Percentiles rank a stretch among this genome's conserved stretches.
Evolutionary conservation across 306 rosid genomes (phyloP).

Genomic region (Medicago lupulina): DNA sequence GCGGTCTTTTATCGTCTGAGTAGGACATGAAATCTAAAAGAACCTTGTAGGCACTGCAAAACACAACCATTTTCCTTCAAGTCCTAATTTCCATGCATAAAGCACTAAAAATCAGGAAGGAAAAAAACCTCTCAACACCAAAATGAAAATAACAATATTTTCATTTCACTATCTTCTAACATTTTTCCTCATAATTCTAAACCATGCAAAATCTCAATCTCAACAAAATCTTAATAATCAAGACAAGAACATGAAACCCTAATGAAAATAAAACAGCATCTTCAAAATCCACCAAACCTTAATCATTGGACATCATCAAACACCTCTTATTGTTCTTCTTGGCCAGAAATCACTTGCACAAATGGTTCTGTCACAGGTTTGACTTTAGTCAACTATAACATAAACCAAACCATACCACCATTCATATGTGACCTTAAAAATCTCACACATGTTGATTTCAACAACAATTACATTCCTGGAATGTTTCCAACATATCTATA

Average conservation of each 20-base stretch:
- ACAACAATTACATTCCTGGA: conserved; percentile 44
- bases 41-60: neutral
- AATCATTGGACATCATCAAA: conserved; percentile 60
- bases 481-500: conserved; percentile 63
- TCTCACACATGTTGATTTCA: conserved; percentile 55
- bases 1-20: too few relatives aligned
- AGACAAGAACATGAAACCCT: conserved; percentile 62
- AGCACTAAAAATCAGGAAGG: conserved; percentile 4
- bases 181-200: conserved; percentile 31
- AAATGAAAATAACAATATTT: conserved; percentile 44
- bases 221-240: conserved; percentile 50
- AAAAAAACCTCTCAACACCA: neutral
- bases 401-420: conserved; percentile 54
- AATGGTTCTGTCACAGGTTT: conserved; percentile 53
- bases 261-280: conserved; percentile 50
- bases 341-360: conserved; percentile 65
- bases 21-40: too few relatives aligned
- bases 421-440: conserved; percentile 72
- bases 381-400: neutral
- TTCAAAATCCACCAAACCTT: conserved; percentile 51
- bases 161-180: conserved; percentile 30
- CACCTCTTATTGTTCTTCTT: conserved; percentile 58
- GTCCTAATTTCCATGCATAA: neutral
- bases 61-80: conserved; percentile 15
- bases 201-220: conserved; percentile 52